These are phyloP conservation scores for Diplodia sapinea DNA, from an alignment of 2,329 filamentous ascomycete genomes.

Conservation along the genomic window DNA sequence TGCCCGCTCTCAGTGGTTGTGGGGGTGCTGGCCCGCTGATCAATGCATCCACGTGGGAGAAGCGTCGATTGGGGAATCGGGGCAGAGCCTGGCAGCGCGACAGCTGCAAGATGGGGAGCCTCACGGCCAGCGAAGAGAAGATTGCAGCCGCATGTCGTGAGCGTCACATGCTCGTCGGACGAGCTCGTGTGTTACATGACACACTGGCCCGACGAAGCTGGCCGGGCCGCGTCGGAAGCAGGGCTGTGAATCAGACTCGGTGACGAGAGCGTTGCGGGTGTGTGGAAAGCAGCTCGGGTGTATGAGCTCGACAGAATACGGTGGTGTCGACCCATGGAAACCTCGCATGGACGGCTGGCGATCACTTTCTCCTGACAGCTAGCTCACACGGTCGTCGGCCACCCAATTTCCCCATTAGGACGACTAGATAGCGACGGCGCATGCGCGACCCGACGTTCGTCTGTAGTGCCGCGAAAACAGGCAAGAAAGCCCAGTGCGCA, in stretches of 20 bases:
- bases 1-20: background rate
- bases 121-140: background rate
- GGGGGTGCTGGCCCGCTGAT: slow-evolving; percentile 17
- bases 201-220: slow-evolving; percentile 1
- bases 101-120: slow-evolving; percentile 12
- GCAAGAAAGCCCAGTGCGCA: background rate
- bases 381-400: slow-evolving; percentile 21
- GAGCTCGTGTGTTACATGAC: background rate
- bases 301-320: slow-evolving; percentile 2
- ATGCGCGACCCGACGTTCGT: slow-evolving; percentile 7
- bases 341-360: slow-evolving; percentile 16
- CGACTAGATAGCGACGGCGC: slow-evolving; percentile 2
- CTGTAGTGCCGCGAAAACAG: background rate
- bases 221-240: slow-evolving; percentile 5
- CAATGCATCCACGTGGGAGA: slow-evolving; percentile 23
- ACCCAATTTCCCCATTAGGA: slow-evolving; percentile 18
- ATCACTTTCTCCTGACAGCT: slow-evolving; percentile 19
- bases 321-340: slow-evolving; percentile 10
- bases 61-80: slow-evolving; percentile 4
- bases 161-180: background rate
- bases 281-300: background rate
- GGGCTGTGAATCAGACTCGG: background rate
- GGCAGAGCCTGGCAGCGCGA: slow-evolving; percentile 15
- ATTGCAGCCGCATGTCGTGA: background rate
- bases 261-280: background rate